These are phyloP conservation scores for Erysimum pusillum DNA, from an alignment of 441 rosid genomes.

Conservation along the genomic window DNA sequence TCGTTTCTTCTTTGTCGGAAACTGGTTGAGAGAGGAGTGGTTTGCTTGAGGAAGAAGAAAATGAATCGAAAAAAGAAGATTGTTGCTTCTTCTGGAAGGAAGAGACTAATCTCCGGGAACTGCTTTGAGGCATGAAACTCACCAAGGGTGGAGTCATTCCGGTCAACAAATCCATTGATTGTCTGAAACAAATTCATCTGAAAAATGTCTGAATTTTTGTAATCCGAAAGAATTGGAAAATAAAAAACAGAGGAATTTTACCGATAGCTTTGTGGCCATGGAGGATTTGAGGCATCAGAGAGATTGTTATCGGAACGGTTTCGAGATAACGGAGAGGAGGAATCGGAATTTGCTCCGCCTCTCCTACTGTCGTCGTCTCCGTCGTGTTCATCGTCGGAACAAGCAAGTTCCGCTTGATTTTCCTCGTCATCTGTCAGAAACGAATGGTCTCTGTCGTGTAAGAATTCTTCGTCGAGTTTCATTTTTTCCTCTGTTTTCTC, in stretches of 20 bases:
- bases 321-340: conserved; percentile 47
- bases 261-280: conserved; percentile 94
- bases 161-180: conserved; percentile 72
- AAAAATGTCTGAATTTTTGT: conserved; percentile 15
- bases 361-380: conserved; percentile 34
- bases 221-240: not conserved
- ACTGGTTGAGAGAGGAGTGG: conserved; percentile 54
- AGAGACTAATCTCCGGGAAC: conserved; percentile 44
- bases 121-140: conserved; percentile 51
- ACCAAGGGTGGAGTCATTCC: conserved; percentile 60
- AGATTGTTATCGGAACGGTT: conserved; percentile 40
- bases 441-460: conserved; percentile 67
- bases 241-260: conserved; percentile 36
- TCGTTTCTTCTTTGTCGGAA: conserved; percentile 52
- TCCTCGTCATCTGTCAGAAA: conserved; percentile 81
- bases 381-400: conserved; percentile 54
- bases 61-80: conserved; percentile 47
- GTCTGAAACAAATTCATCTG: conserved; percentile 52
- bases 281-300: conserved; percentile 33
- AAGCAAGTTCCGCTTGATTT: conserved; percentile 64
- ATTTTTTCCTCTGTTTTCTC: conserved; percentile 37
- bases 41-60: conserved; percentile 51
- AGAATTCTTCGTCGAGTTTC: conserved; percentile 74
- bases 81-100: conserved; percentile 50
- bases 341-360: conserved; percentile 31